phyloP scores from a whole-genome alignment of 2,329 filamentous ascomycete genomes.

The Aspergillus sojae region DNA sequence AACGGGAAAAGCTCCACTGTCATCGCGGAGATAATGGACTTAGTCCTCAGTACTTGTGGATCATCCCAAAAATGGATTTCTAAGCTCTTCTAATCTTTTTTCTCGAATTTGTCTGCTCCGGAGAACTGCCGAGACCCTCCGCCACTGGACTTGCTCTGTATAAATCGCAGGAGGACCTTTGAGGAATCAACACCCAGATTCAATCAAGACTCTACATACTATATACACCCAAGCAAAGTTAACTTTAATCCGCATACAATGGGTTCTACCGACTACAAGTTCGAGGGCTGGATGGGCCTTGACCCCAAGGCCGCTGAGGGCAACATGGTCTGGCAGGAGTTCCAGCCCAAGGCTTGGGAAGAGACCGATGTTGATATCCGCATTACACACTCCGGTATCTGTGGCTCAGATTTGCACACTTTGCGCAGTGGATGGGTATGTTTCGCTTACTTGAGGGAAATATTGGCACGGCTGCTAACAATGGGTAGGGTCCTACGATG shows the following conservation, averaged over 20 bases:
- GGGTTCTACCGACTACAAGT: slow-evolving; percentile 49
- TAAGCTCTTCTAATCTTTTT: slow-evolving; percentile 3
- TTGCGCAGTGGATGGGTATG: slow-evolving; percentile 53
- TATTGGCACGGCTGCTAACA: not conserved
- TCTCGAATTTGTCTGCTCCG: not conserved
- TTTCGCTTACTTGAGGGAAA: not conserved
- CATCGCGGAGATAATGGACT: slow-evolving; percentile 11
- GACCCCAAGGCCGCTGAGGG: slow-evolving; percentile 53
- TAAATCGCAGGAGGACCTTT: slow-evolving; percentile 13
- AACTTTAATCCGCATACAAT: slow-evolving; percentile 16
- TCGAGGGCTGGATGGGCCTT: slow-evolving; percentile 60
- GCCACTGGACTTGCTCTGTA: slow-evolving; percentile 1
- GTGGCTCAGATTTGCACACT: slow-evolving; percentile 63
- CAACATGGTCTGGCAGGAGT: slow-evolving; percentile 58
- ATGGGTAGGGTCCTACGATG: slow-evolving; percentile 30
- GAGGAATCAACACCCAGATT: slow-evolving; percentile 10
- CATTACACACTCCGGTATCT: slow-evolving; percentile 66
- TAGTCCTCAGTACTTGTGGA: not conserved
- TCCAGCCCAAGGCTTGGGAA: slow-evolving; percentile 65
- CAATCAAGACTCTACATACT: not conserved
- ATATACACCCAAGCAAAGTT: not conserved
- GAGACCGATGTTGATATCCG: slow-evolving; percentile 67
- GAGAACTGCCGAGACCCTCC: not conserved
- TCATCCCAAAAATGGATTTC: slow-evolving; percentile 1
- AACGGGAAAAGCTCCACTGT: not conserved